Evolutionary conservation across 768 basidiomycete genomes (phyloP).

Genomic region (Rickenella mellea): DNA sequence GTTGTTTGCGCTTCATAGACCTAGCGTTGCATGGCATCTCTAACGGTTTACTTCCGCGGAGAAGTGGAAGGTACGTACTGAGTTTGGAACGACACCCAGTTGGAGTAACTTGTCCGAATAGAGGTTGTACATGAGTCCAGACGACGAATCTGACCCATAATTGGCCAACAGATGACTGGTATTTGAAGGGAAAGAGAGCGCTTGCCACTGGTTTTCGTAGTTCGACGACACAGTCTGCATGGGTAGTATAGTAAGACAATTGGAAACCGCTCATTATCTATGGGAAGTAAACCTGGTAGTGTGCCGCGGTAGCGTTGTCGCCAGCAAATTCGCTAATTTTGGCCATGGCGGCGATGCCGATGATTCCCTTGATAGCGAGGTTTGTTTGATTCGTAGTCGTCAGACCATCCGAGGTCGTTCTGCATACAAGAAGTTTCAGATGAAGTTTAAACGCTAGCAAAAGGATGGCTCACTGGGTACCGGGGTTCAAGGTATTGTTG

Average conservation of each 20-base stretch:
- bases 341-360: conserved; percentile 57
- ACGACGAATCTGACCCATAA: neutral
- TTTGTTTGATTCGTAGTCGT: conserved; percentile 50
- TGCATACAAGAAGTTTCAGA: conserved; percentile 3
- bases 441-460: neutral
- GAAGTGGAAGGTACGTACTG: neutral
- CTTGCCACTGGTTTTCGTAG: neutral
- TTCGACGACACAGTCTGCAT: neutral
- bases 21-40: neutral
- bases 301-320: conserved; percentile 7
- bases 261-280: neutral
- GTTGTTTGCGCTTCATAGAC: neutral
- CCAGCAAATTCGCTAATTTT: conserved; percentile 30
- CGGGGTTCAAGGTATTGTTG: conserved; percentile 3
- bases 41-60: neutral
- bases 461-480: neutral
- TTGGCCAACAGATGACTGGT: neutral
- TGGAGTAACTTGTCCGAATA: neutral
- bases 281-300: conserved; percentile 16
- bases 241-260: neutral
- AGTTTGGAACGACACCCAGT: neutral
- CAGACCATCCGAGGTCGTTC: conserved; percentile 8
- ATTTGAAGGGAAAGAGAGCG: neutral
- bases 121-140: neutral
- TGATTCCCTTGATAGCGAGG: conserved; percentile 61